A percentile compares a stretch with the other conserved stretches of the same genome.
These are phyloP conservation scores for Aspergillus caelatus DNA, from an alignment of 2,329 filamentous ascomycete species.

Conservation along the genomic window DNA sequence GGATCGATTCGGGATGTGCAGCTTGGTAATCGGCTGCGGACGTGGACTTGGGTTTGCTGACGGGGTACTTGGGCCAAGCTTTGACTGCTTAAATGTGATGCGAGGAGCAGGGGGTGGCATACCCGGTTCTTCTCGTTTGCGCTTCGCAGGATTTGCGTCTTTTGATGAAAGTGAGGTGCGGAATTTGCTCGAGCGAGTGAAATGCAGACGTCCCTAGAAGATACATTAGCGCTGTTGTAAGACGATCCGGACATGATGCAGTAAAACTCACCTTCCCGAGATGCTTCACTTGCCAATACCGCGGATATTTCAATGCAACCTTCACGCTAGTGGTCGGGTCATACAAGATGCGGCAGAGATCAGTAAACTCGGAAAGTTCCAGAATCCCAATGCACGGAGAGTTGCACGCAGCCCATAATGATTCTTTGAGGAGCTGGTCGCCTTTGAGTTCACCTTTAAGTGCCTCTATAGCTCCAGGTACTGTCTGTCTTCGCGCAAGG, in stretches of 20 bases:
- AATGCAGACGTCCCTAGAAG: constrained; percentile 45
- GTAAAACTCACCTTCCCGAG: constrained; percentile 50
- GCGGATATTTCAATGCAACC: constrained; percentile 57
- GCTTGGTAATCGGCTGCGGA: constrained; percentile 31
- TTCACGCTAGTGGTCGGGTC: constrained; percentile 53
- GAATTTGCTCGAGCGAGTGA: constrained; percentile 42
- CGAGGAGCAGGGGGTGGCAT: constrained; percentile 39
- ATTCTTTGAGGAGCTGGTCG: constrained; percentile 54
- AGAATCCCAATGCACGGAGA: constrained; percentile 54
- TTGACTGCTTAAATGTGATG: constrained; percentile 48
- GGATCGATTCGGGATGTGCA: constrained; percentile 37
- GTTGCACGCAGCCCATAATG: constrained; percentile 60
- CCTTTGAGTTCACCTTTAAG: constrained; percentile 56
- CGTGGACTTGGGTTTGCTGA: constrained; percentile 23
- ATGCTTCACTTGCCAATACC: constrained; percentile 59
- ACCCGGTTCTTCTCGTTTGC: constrained; percentile 43
- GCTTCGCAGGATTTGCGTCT: constrained; percentile 33
- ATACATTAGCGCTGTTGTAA: constrained; percentile 5
- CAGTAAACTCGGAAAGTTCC: constrained; percentile 60
- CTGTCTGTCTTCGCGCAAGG: constrained; percentile 57
- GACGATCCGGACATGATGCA: not conserved
- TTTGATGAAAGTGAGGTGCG: constrained; percentile 42
- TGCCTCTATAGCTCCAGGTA: constrained; percentile 61
- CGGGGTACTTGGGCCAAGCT: constrained; percentile 32
- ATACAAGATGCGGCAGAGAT: constrained; percentile 61